phyloP scores from a whole-genome alignment of 208 protist species.

The Acanthamoeba castellanii region DNA sequence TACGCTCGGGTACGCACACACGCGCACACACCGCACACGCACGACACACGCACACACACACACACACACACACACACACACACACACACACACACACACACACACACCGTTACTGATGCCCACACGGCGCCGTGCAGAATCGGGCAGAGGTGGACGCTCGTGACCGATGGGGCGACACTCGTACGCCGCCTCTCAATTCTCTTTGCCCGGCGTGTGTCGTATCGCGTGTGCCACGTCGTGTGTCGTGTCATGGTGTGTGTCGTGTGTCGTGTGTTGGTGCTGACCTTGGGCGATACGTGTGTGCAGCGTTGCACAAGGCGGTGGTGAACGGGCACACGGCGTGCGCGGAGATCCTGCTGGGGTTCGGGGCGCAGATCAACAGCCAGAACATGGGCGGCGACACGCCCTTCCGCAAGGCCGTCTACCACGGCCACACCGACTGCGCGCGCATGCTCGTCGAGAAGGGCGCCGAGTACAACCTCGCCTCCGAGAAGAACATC shows the following conservation, averaged over 20 bases:
- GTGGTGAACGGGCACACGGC: conserved; percentile 58
- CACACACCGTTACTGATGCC: too few species aligned
- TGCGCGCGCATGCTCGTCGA: conserved; percentile 39
- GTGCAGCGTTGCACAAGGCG: conserved; percentile 56
- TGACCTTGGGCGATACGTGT: too few species aligned
- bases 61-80: too few species aligned
- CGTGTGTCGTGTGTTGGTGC: too few species aligned
- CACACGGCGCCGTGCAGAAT: too few species aligned
- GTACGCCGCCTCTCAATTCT: conserved; percentile 1
- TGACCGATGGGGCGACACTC: conserved; percentile 58
- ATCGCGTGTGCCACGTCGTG: too few species aligned
- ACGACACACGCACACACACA: too few species aligned
- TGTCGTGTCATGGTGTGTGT: too few species aligned
- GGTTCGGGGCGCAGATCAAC: conserved; percentile 13
- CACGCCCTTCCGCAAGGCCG: conserved; percentile 57
- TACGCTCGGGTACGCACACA: too few species aligned
- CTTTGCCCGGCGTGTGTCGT: too few species aligned
- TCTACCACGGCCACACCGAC: conserved; percentile 57
- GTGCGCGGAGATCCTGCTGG: conserved; percentile 17
- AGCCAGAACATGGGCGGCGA: conserved; percentile 61
- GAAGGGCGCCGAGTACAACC: conserved; percentile 62
- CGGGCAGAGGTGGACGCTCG: conserved; percentile 31
- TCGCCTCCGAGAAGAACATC: conserved; percentile 62
- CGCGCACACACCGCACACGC: too few species aligned
- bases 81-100: too few species aligned